A percentile compares a stretch with the other conserved stretches of the same genome.
phyloP scores from a whole-genome alignment of 192 early-diverging fungal genomes.

The Backusella tuberculispora region DNA sequence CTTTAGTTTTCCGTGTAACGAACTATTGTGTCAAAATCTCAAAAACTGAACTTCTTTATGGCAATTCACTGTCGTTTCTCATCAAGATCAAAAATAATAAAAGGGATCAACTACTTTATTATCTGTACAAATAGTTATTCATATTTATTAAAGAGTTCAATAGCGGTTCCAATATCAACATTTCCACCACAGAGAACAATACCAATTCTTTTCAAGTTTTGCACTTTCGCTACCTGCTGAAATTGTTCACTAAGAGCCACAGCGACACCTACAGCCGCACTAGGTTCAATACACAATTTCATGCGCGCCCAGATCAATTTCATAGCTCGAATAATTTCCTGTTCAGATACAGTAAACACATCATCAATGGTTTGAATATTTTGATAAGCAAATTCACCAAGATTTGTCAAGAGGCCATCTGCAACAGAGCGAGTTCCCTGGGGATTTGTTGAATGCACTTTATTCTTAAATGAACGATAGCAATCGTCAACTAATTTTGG shows the following conservation, averaged over 20 bases:
- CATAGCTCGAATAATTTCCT: constrained; percentile 55
- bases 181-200: constrained; percentile 59
- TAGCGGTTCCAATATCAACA: constrained; percentile 45
- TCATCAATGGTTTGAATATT: constrained; percentile 55
- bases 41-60: no score
- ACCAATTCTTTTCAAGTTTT: constrained; percentile 48
- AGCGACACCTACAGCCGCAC: constrained; percentile 53
- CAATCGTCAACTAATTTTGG: constrained; percentile 47
- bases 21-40: no score
- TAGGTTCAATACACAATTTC: constrained; percentile 60
- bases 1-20: no score
- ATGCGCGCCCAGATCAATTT: constrained; percentile 51
- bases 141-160: constrained; percentile 30
- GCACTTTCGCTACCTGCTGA: not conserved
- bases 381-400: constrained; percentile 50
- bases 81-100: no score
- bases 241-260: constrained; percentile 52
- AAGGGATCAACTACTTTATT: no score
- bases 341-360: constrained; percentile 57
- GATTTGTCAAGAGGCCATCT: constrained; percentile 53
- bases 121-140: not conserved
- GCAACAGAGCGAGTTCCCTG: constrained; percentile 44
- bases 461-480: constrained; percentile 34
- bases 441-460: not conserved
- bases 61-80: no score